Conservation (phyloP, 495 filamentous ascomycete species). For the Niebla homalea region DNA sequence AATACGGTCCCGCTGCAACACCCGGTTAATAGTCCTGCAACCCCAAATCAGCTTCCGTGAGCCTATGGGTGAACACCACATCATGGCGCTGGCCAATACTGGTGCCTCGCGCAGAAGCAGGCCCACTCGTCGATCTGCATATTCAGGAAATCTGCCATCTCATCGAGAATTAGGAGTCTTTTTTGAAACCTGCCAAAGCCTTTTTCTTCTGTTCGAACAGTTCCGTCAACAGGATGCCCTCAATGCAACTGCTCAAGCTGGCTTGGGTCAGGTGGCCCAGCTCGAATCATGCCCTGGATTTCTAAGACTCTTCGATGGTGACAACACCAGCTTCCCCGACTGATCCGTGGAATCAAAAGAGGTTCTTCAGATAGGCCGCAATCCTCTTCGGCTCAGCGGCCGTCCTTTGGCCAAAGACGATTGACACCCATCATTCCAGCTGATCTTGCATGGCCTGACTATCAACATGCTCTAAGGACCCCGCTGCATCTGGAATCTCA, state of each 20-base stretch:
- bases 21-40: no score
- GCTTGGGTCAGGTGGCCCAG: slow-evolving; percentile 25
- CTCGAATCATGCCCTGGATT: slow-evolving; percentile 20
- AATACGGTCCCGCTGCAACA: no score
- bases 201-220: slow-evolving; percentile 41
- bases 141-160: slow-evolving; percentile 48
- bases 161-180: slow-evolving; percentile 36
- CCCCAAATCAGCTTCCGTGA: no score
- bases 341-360: slow-evolving; percentile 19
- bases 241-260: slow-evolving; percentile 29
- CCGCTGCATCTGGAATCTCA: slow-evolving; percentile 3
- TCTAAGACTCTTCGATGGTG: slow-evolving; percentile 14
- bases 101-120: no score
- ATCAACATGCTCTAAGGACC: slow-evolving; percentile 28
- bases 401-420: slow-evolving; percentile 14
- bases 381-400: slow-evolving; percentile 15
- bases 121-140: slow-evolving; percentile 43
- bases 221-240: slow-evolving; percentile 36
- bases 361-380: slow-evolving; percentile 16
- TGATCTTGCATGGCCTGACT: slow-evolving; percentile 38
- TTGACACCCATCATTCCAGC: slow-evolving; percentile 26
- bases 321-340: slow-evolving; percentile 15
- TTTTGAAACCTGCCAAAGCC: slow-evolving; percentile 37
- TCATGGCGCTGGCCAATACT: no score
- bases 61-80: no score